Percentiles rank a stretch among this genome's conserved stretches.
Evolutionary conservation across 139 green algal genomes (phyloP).

Genomic region (Klebsormidium nitens): DNA sequence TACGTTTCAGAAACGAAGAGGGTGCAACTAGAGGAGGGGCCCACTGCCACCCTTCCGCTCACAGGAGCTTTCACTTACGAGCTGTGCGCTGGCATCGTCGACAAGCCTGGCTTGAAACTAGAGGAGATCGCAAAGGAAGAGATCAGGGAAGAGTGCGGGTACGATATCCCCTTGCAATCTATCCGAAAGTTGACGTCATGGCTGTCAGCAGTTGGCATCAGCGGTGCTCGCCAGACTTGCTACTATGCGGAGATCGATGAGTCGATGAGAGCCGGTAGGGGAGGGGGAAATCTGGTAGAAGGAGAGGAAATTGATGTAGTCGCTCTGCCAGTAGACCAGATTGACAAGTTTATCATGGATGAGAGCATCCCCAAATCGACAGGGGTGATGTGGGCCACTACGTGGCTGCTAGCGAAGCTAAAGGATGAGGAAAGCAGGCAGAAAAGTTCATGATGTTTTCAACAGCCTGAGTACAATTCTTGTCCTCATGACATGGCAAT

Average conservation of each 20-base stretch:
- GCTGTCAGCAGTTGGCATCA: constrained; percentile 47
- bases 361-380: not conserved
- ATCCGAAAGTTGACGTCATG: constrained; percentile 51
- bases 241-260: constrained; percentile 70
- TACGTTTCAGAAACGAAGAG: too few species aligned
- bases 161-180: constrained; percentile 42
- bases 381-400: not conserved
- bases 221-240: constrained; percentile 52
- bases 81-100: constrained; percentile 73
- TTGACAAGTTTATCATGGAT: not conserved
- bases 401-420: not conserved
- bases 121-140: constrained; percentile 53
- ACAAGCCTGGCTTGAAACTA: constrained; percentile 63
- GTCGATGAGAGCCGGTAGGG: constrained; percentile 39
- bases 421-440: too few species aligned
- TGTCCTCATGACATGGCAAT: too few species aligned
- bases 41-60: too few species aligned
- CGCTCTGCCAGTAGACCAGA: constrained; percentile 50
- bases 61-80: constrained; percentile 40
- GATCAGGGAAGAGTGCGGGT: constrained; percentile 54
- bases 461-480: too few species aligned
- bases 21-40: too few species aligned
- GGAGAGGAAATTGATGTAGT: constrained; percentile 83
- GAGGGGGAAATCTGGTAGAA: constrained; percentile 54
- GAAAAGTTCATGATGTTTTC: too few species aligned